Percentiles rank a stretch among this genome's conserved stretches.
phyloP scores from a whole-genome alignment of 805 yeast genomes.

The Metschnikowia lunata region DNA sequence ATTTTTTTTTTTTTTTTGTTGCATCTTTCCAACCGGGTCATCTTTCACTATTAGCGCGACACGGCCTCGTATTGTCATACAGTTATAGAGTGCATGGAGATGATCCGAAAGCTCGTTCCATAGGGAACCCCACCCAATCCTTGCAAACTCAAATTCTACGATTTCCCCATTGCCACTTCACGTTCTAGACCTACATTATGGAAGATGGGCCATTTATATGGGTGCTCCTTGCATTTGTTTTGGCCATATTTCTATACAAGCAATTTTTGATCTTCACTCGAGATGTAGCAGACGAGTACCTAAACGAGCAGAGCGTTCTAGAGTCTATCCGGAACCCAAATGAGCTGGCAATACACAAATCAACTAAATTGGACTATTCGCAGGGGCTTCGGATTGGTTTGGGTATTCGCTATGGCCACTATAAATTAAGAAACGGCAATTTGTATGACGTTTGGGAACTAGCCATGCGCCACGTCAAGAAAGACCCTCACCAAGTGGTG shows the following conservation, averaged over 20 bases:
- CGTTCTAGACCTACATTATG: constrained; percentile 3
- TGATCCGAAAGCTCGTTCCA: too few relatives aligned
- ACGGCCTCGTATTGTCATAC: neutral
- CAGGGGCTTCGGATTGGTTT: constrained; percentile 65
- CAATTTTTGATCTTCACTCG: constrained; percentile 33
- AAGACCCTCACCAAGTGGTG: constrained; percentile 20
- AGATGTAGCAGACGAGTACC: constrained; percentile 56
- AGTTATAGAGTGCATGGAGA: neutral
- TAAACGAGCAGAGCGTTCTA: constrained; percentile 60
- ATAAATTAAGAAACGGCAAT: constrained; percentile 69
- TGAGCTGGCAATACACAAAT: constrained; percentile 75
- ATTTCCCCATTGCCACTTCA: neutral
- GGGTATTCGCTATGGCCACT: constrained; percentile 56
- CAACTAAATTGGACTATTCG: constrained; percentile 70
- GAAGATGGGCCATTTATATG: constrained; percentile 13
- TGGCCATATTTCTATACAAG: constrained; percentile 13
- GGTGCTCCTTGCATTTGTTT: constrained; percentile 17
- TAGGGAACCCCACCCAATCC: neutral
- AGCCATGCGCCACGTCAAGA: constrained; percentile 22
- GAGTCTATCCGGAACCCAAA: constrained; percentile 57
- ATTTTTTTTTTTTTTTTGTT: neutral
- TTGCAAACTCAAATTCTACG: neutral
- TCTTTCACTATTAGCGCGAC: neutral
- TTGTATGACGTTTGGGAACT: constrained; percentile 70
- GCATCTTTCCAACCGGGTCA: too few relatives aligned